A percentile compares a stretch with the other conserved stretches of the same genome.
Conservation (phyloP, 768 basidiomycete species). For the Russula virescens region DNA sequence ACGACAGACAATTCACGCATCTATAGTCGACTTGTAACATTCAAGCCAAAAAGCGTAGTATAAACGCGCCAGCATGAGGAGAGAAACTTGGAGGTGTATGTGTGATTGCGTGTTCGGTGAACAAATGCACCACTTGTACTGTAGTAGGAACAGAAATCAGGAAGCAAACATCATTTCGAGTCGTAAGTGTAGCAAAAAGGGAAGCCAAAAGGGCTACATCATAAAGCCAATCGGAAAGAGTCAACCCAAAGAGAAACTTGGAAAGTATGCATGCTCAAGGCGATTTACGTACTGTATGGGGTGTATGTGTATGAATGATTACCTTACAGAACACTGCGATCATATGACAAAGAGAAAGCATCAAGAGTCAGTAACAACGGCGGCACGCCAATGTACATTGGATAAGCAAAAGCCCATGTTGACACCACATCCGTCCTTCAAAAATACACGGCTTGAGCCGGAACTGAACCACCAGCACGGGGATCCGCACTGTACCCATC, state of each 20-base stretch:
- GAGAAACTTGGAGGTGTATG: slow-evolving; percentile 6
- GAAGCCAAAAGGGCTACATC: not conserved
- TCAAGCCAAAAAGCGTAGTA: slow-evolving; percentile 5
- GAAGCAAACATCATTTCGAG: not conserved
- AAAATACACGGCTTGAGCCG: slow-evolving; percentile 11
- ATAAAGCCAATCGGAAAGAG: not conserved
- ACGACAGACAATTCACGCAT: not conserved
- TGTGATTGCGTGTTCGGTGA: slow-evolving; percentile 8
- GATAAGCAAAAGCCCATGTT: too few species aligned
- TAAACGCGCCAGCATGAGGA: not conserved
- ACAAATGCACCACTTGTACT: not conserved
- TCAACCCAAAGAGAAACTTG: not conserved
- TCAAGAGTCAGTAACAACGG: not conserved
- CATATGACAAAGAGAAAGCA: not conserved
- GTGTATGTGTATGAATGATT: slow-evolving; percentile 10
- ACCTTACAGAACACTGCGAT: not conserved
- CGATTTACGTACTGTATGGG: slow-evolving; percentile 16
- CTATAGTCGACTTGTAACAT: slow-evolving; percentile 2
- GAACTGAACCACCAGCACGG: not conserved
- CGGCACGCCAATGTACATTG: too few species aligned
- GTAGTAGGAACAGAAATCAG: not conserved
- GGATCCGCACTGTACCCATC: slow-evolving; percentile 15
- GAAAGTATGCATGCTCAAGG: slow-evolving; percentile 4
- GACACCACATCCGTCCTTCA: slow-evolving; percentile 6
- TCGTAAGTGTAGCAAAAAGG: slow-evolving; percentile 5